A percentile compares a stretch with the other conserved stretches of the same genome.
phyloP scores from a whole-genome alignment of 805 yeast genomes.

The Yarrowia sp. region DNA sequence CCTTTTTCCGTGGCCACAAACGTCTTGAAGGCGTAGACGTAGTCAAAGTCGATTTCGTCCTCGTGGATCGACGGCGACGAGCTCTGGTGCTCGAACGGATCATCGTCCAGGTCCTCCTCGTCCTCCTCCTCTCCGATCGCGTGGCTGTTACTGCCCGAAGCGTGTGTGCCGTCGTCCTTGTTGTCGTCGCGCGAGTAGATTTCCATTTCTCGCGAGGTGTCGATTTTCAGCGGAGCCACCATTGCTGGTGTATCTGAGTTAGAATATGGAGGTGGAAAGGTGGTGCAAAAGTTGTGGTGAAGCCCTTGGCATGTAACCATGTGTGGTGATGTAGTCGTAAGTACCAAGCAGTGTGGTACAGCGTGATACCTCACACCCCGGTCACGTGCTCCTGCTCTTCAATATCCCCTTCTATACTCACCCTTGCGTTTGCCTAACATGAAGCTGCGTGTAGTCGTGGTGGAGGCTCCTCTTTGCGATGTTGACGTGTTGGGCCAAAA shows the following conservation, averaged over 20 bases:
- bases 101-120: conserved; percentile 47
- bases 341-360: too few species aligned
- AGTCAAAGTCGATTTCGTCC: conserved; percentile 77
- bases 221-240: conserved; percentile 39
- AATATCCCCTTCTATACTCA: neutral
- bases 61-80: conserved; percentile 66
- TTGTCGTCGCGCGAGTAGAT: conserved; percentile 35
- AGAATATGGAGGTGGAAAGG: neutral
- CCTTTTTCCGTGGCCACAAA: conserved; percentile 93
- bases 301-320: too few species aligned
- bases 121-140: neutral
- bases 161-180: conserved; percentile 4
- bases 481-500: conserved; percentile 37
- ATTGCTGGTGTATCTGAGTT: conserved; percentile 37
- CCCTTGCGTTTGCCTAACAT: conserved; percentile 39
- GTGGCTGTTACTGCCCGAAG: neutral
- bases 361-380: too few species aligned
- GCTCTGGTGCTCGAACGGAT: conserved; percentile 55
- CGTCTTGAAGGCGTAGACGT: conserved; percentile 84
- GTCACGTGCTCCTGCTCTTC: too few species aligned
- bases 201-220: conserved; percentile 36
- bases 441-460: conserved; percentile 27
- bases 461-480: conserved; percentile 11
- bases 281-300: too few species aligned
- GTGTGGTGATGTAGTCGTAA: too few species aligned